Evolutionary conservation across 495 filamentous ascomycete species (phyloP), one percentile per base, ranked within the genome.

Genomic region (Xylaria flabelliformis): DNA sequence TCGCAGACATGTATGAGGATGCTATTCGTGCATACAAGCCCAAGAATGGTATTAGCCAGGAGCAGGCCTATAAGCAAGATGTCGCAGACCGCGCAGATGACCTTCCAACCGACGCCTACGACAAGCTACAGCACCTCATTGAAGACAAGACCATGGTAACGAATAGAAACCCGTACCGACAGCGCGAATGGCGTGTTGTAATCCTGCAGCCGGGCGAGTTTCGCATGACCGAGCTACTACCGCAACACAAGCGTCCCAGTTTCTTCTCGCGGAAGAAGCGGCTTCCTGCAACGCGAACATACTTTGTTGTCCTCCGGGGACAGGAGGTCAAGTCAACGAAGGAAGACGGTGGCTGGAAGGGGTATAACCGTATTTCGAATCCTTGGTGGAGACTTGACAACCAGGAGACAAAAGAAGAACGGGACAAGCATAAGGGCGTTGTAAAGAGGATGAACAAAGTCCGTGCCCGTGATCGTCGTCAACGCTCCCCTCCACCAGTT

Each of bases 161-260:
- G 17, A 78, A 78, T 64, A 71, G n/a, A 29, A 76, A 71, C 1
- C 74, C 75, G n/a, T 71, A 72, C 21, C 76, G 72, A 55, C 68
- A 72, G 32, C 76, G 75, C 0, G 76, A 75, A 69, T 78, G 76
- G 76, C 68, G 71, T 1, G 44, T 76, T n/a, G 66, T 75, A 1
- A 32, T 76, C 3, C 69, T 76, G 21, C 65, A 75, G 39, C 64
- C 72, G 50, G 58, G 69, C 34, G 74, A 76, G 48, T 72, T 72
- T 46, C 73, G n/a, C 42, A 74, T 78, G 63, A 75, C 74, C 3
- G 71, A 74, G 21, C 62, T 75, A 26, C 62, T 69, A 15, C 76
- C 76, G 10, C 48, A 76, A 34, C 76, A 69, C 59, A 77, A 73
- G 61, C 66, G 69, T 48, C 73, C 59, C 29, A 32, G 59, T 21